phyloP scores from a whole-genome alignment of 176 grass and related monocot genomes.

The Cenchrus fungigraminus region DNA sequence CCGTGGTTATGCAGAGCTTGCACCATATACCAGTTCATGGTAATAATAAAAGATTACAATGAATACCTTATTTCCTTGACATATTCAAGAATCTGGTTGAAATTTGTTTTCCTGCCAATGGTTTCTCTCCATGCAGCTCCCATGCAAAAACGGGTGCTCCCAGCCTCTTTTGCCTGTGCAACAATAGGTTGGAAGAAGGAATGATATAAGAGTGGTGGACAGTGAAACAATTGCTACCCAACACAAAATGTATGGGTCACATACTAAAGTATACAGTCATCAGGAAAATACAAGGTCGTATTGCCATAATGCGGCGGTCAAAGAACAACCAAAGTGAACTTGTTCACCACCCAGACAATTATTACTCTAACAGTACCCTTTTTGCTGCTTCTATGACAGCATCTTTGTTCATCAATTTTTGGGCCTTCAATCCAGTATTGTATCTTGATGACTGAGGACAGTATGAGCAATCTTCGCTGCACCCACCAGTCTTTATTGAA shows the following conservation, averaged over 20 bases:
- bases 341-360: constrained; percentile 27
- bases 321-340: background rate
- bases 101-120: constrained; percentile 95
- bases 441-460: constrained; percentile 97
- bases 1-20: constrained; percentile 4
- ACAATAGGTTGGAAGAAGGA: constrained; percentile 33
- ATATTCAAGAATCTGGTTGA: constrained; percentile 98
- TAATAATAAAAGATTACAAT: background rate
- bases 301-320: background rate
- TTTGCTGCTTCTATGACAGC: constrained; percentile 81
- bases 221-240: background rate
- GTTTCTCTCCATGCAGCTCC: constrained; percentile 97
- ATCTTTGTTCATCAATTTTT: constrained; percentile 95
- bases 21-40: background rate
- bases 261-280: background rate
- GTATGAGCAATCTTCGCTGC: constrained; percentile 97
- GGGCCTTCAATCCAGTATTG: constrained; percentile 86
- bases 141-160: constrained; percentile 99
- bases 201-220: background rate
- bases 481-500: constrained; percentile 98
- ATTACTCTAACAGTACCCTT: constrained; percentile 57
- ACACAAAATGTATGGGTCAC: background rate
- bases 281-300: background rate
- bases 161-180: constrained; percentile 90
- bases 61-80: constrained; percentile 97